Evolutionary conservation across 2,329 filamentous ascomycete genomes (phyloP).

Genomic region (Thelonectria olida): DNA sequence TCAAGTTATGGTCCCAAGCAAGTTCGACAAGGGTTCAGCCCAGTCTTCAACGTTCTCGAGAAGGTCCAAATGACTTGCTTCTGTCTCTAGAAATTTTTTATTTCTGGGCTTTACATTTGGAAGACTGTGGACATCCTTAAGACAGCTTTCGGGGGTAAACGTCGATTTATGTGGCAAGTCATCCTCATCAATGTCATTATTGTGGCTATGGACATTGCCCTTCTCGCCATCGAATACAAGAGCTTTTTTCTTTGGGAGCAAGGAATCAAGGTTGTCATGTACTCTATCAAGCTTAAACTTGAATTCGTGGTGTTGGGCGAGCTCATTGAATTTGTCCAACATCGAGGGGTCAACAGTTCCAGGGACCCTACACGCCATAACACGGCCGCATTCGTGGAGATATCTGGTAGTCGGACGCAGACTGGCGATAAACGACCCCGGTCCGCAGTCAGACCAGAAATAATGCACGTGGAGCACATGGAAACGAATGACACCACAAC

Average conservation of each 20-base stretch:
- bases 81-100: conserved; percentile 7
- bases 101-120: conserved; percentile 11
- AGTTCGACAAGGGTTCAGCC: background rate
- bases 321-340: conserved; percentile 45
- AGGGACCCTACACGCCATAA: background rate
- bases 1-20: conserved; percentile 46
- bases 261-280: conserved; percentile 20
- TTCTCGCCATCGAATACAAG: conserved; percentile 24
- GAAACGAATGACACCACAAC: background rate
- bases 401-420: conserved; percentile 3
- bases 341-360: conserved; percentile 2
- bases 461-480: background rate
- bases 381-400: conserved; percentile 10
- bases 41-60: conserved; percentile 45
- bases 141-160: conserved; percentile 10
- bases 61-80: conserved; percentile 15
- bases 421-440: background rate
- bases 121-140: conserved; percentile 12
- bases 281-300: conserved; percentile 45
- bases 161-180: conserved; percentile 24
- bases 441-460: background rate
- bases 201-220: conserved; percentile 26
- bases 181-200: conserved; percentile 25
- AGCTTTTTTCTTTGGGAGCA: conserved; percentile 15
- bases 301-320: conserved; percentile 48